Percentiles rank a stretch among this genome's conserved stretches.
Conservation (phyloP, 164 flowering plant species). For the Berberis vulgaris region DNA sequence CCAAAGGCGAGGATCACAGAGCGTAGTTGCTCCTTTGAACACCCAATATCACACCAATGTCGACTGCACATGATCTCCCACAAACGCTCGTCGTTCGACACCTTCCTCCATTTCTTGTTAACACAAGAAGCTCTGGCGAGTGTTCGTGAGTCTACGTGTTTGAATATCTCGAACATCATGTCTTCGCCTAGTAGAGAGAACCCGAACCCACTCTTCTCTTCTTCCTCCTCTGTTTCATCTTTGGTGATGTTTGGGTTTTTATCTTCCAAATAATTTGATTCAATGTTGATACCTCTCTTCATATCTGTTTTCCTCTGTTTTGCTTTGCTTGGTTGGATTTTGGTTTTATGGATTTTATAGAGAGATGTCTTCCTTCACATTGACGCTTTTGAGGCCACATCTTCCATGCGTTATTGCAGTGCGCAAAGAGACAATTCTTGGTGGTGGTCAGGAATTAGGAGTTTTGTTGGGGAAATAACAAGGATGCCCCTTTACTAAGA, state of each 20-base stretch:
- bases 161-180: neutral
- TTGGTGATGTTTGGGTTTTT: neutral
- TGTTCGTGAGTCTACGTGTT: conserved; percentile 1
- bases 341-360: too few species aligned
- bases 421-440: too few species aligned
- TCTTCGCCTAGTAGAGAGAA: neutral
- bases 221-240: neutral
- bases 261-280: neutral
- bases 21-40: neutral
- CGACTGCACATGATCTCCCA: neutral
- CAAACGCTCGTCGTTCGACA: neutral
- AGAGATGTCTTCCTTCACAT: too few species aligned
- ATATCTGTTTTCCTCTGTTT: neutral
- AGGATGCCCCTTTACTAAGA: too few species aligned
- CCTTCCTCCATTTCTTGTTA: neutral
- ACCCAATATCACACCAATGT: neutral
- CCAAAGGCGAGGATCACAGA: neutral
- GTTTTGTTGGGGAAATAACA: too few species aligned
- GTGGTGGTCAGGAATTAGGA: too few species aligned
- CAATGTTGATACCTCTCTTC: neutral
- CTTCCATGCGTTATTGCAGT: too few species aligned
- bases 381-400: too few species aligned
- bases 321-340: too few species aligned
- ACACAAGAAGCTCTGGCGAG: neutral
- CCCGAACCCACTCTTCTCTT: neutral